Base-by-base conservation (phyloP, 164 flowering plant species). In the Aristolochia californica region DNA sequence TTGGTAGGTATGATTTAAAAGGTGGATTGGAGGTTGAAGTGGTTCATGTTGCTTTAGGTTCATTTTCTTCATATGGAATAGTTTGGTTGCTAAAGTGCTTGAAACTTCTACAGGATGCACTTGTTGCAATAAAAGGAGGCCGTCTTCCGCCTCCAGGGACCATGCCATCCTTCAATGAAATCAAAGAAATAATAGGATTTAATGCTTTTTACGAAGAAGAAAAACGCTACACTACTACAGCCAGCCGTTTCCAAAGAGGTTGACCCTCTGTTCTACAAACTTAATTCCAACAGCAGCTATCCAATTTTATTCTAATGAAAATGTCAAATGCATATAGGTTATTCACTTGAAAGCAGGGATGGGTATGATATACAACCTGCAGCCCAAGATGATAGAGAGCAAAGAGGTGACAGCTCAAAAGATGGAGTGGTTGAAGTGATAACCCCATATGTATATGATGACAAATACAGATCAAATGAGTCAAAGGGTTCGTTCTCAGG, bases 131-230 rank as follows among this genome's bases (percentile, higher is more conserved):
- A 55, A 88, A 75, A 70, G 81, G 93, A 59, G 98, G 98, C 7
- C 88, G 93, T 10, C 63, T 91, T 12, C 98, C 96, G 55, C 70
- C 96, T 54, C 95, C 98, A 61, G 91, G 88, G 76, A 86, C 80
- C 75, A 77, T 91, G 88, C 93, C 95, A 60, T 69, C 96, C 16
- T 88, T 91, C 77, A 95, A 88, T 47, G 96, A 88, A 74, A 69
- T 91, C 11, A 86, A 88, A 70, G 95, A 91, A 58, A 80, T 74
- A 26, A n/a, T n/a, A n/a, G n/a, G n/a, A n/a, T n/a, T n/a, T n/a
- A n/a, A 84, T 61, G 43, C 60, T 7, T 88, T 87, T 53, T 87
- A 88, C 66, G 96, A 87, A 71, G 98, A 91, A 75, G 95, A 91
- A 67, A 81, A 74, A 63, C 78, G 67, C 43, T 91, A 88, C 72